Base-by-base conservation (phyloP, 2,329 filamentous ascomycete species). In the Neopestalotiopsis sp. region DNA sequence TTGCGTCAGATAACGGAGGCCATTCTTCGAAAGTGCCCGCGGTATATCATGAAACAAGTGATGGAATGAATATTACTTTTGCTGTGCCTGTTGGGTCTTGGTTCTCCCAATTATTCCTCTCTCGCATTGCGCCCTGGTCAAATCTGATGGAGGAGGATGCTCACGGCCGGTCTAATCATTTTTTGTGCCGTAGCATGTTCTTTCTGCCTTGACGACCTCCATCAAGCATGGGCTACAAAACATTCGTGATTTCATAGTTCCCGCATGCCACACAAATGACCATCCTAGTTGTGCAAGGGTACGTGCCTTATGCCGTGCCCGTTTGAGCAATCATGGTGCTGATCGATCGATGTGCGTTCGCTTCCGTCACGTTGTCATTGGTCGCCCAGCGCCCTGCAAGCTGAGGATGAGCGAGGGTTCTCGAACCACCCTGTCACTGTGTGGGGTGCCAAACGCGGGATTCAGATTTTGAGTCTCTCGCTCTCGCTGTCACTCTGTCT, bases 171-270 rank as follows among this genome's bases (percentile, higher is more conserved):
- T 28, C 24, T 28, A 28, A 28, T 28, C 24, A 28, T 28, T 28
- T 28, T 28, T 28, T 2, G 24, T 28, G 24, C 24, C 24, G 24
- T 28, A 28, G 24, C 24, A 28, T 28, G 24, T 28, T 28, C 24
- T 28, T 28, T 28, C 24, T 28, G 24, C 24, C 24, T 28, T 28
- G 24, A 38, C 59, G 24, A 30, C 40, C 10, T n/a, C n/a, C 24
- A 10, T 6, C 59, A 13, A 13, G 59, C 59, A 30, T 62, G 17
- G 59, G 30, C 34, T 14, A 40, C 30, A 62, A 34, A 62, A 62
- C 17, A 20, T 62, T 62, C 6, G 32, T 62, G 59, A 62, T 62
- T 62, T 62, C 59, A 62, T 42, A 62, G 30, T 62, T 62, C 12
- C 30, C 32, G 59, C 28, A 62, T 62, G 59, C 24, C 32, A 62